Percentiles rank a stretch among this genome's conserved stretches.
Conservation (phyloP, 2,329 filamentous ascomycete genomes). For the Dryadomyces sulphureus region DNA sequence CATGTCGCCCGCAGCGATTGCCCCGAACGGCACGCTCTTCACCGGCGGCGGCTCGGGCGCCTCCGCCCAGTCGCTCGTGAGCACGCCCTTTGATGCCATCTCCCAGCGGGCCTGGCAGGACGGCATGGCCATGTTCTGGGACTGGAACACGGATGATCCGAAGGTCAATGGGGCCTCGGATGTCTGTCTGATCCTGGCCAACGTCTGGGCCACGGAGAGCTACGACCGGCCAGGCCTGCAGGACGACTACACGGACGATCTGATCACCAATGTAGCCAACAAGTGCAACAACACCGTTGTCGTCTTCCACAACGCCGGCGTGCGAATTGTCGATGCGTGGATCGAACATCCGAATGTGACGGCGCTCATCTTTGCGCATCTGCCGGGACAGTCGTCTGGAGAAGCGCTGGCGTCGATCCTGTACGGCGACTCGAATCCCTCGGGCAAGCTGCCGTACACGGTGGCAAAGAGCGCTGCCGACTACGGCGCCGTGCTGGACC, state of each 20-base stretch:
- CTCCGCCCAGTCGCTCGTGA: conserved; percentile 23
- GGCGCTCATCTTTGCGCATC: conserved; percentile 45
- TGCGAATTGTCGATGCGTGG: conserved; percentile 43
- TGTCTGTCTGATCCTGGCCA: conserved; percentile 53
- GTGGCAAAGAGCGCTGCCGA: conserved; percentile 39
- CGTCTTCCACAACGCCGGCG: conserved; percentile 47
- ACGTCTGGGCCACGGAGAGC: conserved; percentile 57
- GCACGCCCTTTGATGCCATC: conserved; percentile 41
- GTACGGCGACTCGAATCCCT: conserved; percentile 41
- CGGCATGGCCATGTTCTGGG: conserved; percentile 42
- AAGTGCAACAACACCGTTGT: conserved; percentile 50
- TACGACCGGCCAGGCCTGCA: conserved; percentile 45
- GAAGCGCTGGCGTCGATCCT: conserved; percentile 37
- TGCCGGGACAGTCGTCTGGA: conserved; percentile 49
- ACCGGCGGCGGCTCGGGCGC: conserved; percentile 22
- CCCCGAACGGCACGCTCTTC: conserved; percentile 26
- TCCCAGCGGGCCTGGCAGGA: conserved; percentile 36
- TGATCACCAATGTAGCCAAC: conserved; percentile 41
- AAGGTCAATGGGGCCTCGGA: conserved; percentile 35
- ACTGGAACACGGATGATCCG: conserved; percentile 33
- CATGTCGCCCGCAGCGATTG: conserved; percentile 12
- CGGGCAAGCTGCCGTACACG: conserved; percentile 45
- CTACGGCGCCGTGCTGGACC: conserved; percentile 30
- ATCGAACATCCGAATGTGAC: conserved; percentile 49
- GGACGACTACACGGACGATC: conserved; percentile 48